phyloP scores from a whole-genome alignment of 108 stramenopile genomes.

The Discostella stelligeroides region DNA sequence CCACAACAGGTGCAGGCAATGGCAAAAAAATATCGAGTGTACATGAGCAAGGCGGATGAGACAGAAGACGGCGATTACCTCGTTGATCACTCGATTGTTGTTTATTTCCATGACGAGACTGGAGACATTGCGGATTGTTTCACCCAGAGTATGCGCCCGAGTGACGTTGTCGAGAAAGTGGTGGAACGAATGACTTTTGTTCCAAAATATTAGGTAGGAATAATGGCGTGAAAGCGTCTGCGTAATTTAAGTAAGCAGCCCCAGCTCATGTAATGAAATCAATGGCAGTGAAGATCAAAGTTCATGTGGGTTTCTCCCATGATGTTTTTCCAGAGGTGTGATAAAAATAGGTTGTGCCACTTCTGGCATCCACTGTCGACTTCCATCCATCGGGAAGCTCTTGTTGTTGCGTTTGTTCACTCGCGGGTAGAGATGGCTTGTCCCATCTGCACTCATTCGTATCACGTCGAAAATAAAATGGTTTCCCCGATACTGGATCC shows the following conservation, averaged over 20 bases:
- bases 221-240: too few relatives aligned
- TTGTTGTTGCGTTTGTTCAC: background rate
- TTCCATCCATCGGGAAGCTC: slow-evolving; percentile 77
- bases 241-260: too few relatives aligned
- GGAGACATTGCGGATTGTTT: slow-evolving; percentile 98
- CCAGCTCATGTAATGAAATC: too few relatives aligned
- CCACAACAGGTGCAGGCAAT: slow-evolving; percentile 94
- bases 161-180: slow-evolving; percentile 91
- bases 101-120: slow-evolving; percentile 95
- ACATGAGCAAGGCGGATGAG: slow-evolving; percentile 93
- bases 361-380: slow-evolving; percentile 52
- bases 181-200: slow-evolving; percentile 80
- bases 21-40: slow-evolving; percentile 97
- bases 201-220: slow-evolving; percentile 37
- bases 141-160: slow-evolving; percentile 94
- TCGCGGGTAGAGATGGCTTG: slow-evolving; percentile 38
- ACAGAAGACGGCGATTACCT: slow-evolving; percentile 98
- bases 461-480: slow-evolving; percentile 71
- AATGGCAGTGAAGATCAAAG: background rate
- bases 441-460: slow-evolving; percentile 67
- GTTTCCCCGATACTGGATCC: slow-evolving; percentile 71
- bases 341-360: slow-evolving; percentile 74
- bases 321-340: slow-evolving; percentile 63
- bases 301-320: slow-evolving; percentile 60
- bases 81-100: slow-evolving; percentile 99